Base-by-base conservation (phyloP, 768 basidiomycete genomes). In the Trametes cubensis region DNA sequence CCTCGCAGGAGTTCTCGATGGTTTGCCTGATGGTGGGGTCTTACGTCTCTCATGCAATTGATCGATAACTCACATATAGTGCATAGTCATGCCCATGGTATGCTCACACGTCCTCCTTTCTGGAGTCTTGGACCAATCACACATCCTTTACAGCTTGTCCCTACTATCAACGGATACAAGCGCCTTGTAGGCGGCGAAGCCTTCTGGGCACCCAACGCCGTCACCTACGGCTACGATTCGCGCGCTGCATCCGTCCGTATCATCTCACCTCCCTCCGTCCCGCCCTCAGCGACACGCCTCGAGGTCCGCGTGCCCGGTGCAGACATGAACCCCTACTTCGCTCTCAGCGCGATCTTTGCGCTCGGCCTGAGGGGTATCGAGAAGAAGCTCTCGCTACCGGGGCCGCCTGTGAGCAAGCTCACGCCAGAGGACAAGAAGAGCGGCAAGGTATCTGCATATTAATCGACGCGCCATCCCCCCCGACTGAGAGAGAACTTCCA, bases 131-230 rank as follows among this genome's bases (percentile, higher is more conserved):
- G n/a, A 28, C 55, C 21, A 60, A 18, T 28, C 23, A 21, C 28
- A 42, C 20, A 40, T 28, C 44, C 23, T 26, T 48, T 25, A 4
- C 52, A 92, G 90, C 73, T 92, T 23, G 90, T 92, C 17, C 94
- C 93, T 1, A 96, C 92, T 0, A 89, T 97, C 76, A 96, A 96
- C 70, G 95, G 96, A 8, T 99, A 99, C 79, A 99, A 98, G 72
- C 92, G 97, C 15, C 85, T 99, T 8, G 88, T 93, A 21, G 95
- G 92, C 20, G 95, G 95, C 14, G 94, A 95, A 72, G 88, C 89
- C 4, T 95, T 90, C 79, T 97, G 93, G 92, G 94, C 94, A 6
- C 94, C 94, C 0, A 95, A 94, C 68, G 86, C 93, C 3, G 83
- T 93, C 18, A 95, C 95, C 3, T 98, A 95, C 73, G 96, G 95